Evolutionary conservation across 1,139 yeast species (phyloP).

Genomic region (Taphrina pruni): DNA sequence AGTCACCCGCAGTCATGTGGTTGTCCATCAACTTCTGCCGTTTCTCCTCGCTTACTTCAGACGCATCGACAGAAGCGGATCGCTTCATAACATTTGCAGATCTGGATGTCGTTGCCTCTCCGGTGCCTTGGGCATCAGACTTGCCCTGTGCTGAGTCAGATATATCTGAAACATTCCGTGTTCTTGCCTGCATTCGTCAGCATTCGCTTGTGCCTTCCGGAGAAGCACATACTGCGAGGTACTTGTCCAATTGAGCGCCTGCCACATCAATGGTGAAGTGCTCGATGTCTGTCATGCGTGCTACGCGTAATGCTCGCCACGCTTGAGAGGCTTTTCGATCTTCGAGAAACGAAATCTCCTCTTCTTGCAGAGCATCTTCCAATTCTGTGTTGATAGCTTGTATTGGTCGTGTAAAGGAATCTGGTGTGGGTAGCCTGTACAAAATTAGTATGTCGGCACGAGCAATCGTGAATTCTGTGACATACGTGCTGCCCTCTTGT

Average conservation of each 20-base stretch:
- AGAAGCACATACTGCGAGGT: conserved; percentile 6
- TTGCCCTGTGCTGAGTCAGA: background rate
- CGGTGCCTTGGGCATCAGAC: background rate
- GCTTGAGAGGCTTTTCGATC: conserved; percentile 25
- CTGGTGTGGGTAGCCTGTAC: conserved; percentile 7
- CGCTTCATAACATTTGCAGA: background rate
- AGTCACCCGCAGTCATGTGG: background rate
- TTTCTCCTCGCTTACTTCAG: conserved; percentile 14
- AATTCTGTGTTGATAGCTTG: conserved; percentile 2
- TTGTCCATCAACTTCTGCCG: conserved; percentile 13
- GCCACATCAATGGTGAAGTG: conserved; percentile 29
- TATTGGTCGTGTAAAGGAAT: conserved; percentile 4
- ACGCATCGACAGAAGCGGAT: conserved; percentile 1
- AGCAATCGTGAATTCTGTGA: background rate
- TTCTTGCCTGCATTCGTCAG: background rate
- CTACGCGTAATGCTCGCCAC: conserved; percentile 33
- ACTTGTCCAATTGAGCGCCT: conserved; percentile 21
- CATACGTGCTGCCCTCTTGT: background rate
- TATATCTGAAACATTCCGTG: background rate
- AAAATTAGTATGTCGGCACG: too few relatives aligned
- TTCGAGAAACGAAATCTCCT: conserved; percentile 8
- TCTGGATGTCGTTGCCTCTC: background rate
- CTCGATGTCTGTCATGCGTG: conserved; percentile 13
- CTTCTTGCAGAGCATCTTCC: conserved; percentile 2
- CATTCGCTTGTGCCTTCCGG: background rate